Evolutionary conservation across 2,329 filamentous ascomycete genomes (phyloP).

Genomic region (Rachicladosporium sp.): DNA sequence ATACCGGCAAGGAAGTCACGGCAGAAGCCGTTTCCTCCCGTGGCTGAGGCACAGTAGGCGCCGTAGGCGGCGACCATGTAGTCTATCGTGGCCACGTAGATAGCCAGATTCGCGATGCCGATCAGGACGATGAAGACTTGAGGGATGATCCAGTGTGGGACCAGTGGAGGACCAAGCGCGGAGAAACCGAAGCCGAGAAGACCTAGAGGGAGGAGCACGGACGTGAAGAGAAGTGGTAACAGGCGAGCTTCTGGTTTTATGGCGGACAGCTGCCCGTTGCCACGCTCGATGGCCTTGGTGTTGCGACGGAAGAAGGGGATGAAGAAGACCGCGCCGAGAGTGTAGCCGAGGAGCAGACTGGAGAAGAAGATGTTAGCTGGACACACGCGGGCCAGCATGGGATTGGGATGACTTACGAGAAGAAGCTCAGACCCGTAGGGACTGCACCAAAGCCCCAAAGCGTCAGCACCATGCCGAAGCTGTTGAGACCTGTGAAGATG

Average conservation of each 20-base stretch:
- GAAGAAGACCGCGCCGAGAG: slow-evolving; percentile 49
- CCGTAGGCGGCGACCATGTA: slow-evolving; percentile 67
- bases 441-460: slow-evolving; percentile 49
- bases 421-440: slow-evolving; percentile 47
- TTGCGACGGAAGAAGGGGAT: slow-evolving; percentile 38
- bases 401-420: slow-evolving; percentile 19
- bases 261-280: slow-evolving; percentile 12
- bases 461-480: slow-evolving; percentile 52
- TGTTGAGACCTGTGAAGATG: slow-evolving; percentile 68
- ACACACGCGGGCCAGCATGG: neutral
- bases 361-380: slow-evolving; percentile 3
- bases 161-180: slow-evolving; percentile 42
- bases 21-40: slow-evolving; percentile 63
- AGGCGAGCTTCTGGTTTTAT: slow-evolving; percentile 54
- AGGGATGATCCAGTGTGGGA: slow-evolving; percentile 54
- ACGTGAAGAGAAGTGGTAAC: slow-evolving; percentile 51
- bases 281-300: slow-evolving; percentile 30
- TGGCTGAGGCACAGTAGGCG: slow-evolving; percentile 60
- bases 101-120: slow-evolving; percentile 51
- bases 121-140: slow-evolving; percentile 54
- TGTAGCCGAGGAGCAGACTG: slow-evolving; percentile 51
- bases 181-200: slow-evolving; percentile 61
- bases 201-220: slow-evolving; percentile 51
- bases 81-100: slow-evolving; percentile 23
- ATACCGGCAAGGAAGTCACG: slow-evolving; percentile 63